Base-by-base conservation (phyloP, 2,329 filamentous ascomycete genomes). In the Parastagonospora nodorum region DNA sequence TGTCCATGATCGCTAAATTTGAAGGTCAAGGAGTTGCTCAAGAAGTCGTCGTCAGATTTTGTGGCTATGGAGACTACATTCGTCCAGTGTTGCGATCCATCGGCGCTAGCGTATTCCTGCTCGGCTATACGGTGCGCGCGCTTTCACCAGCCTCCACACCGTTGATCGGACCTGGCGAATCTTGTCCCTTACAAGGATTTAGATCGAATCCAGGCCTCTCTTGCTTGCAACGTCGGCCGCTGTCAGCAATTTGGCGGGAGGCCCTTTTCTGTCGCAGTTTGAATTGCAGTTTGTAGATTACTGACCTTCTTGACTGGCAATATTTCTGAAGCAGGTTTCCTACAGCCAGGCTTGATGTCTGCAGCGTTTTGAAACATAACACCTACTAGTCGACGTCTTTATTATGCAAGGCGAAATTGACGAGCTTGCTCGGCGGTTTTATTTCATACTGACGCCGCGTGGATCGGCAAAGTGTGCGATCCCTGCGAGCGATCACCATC, bases 51-150 rank as follows among this genome's bases (percentile, higher is more conserved):
- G 67, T 69, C 58, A 68, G 59, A 57, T 48, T 53, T 37, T 38
- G 68, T 63, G 68, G 68, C 68, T 68, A 37, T 41, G 55, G 50
- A 41, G 9, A 49, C 56, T 51, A 24, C 42, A 59, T 64, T 55
- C 45, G 62, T 62, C 47, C 48, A 60, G 52, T 40, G 38, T 66
- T 64, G 66, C 64, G 63, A 65, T 53, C 29, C 48, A 39, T 39
- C 51, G 58, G 58, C 60, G 59, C 42, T 45, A 43, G 14, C 55
- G 56, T 66, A 57, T 55, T 42, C 36, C 30, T 29, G 38, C 42
- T 50, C 48, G 50, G 48, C 35, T 51, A 58, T 60, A 58, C 53
- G 53, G 45, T 48, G 48, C 46, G 42, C 47, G 44, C 49, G 51
- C 51, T 30, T 38, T 37, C 42, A 28, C 39, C 45, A 57, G 43